Conservation (phyloP, 257 asterid species). For the Petunia axillaris region DNA sequence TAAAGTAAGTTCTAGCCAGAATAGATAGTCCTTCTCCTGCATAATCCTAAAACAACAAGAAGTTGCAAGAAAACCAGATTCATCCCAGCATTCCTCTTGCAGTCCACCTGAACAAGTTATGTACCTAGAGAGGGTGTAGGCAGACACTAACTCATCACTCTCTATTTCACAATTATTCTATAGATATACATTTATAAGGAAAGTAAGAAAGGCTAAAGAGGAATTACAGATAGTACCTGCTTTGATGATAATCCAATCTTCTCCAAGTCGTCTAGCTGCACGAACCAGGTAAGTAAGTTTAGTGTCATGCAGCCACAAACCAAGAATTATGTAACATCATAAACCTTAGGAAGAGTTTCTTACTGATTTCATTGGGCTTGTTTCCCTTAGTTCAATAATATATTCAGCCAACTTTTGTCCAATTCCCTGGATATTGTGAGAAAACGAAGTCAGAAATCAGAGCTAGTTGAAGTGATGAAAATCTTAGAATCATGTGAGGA, state of each 20-base stretch:
- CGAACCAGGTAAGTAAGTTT: background rate
- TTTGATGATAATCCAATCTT: conserved; percentile 79
- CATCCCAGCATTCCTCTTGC: conserved; percentile 64
- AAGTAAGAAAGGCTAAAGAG: background rate
- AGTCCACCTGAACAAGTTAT: conserved; percentile 77
- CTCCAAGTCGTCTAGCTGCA: conserved; percentile 78
- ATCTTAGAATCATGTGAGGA: background rate
- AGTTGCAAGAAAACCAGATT: conserved; percentile 33
- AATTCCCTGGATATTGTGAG: conserved; percentile 59
- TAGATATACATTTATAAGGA: background rate
- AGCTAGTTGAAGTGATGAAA: background rate
- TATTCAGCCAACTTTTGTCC: conserved; percentile 83
- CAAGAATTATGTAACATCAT: background rate
- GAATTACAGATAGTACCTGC: conserved; percentile 51
- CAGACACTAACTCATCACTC: background rate
- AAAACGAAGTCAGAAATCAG: background rate
- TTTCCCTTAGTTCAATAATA: conserved; percentile 70
- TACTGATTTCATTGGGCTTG: conserved; percentile 78
- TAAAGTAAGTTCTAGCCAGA: background rate
- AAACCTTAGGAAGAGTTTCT: conserved; percentile 25
- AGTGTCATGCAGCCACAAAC: background rate
- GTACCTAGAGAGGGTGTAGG: conserved; percentile 47
- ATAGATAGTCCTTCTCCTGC: background rate
- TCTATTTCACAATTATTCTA: background rate
- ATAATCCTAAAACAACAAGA: conserved; percentile 27